Evolutionary conservation across 1,284 basidiomycete species (phyloP).

Genomic region (Singerocomus inundabilis): DNA sequence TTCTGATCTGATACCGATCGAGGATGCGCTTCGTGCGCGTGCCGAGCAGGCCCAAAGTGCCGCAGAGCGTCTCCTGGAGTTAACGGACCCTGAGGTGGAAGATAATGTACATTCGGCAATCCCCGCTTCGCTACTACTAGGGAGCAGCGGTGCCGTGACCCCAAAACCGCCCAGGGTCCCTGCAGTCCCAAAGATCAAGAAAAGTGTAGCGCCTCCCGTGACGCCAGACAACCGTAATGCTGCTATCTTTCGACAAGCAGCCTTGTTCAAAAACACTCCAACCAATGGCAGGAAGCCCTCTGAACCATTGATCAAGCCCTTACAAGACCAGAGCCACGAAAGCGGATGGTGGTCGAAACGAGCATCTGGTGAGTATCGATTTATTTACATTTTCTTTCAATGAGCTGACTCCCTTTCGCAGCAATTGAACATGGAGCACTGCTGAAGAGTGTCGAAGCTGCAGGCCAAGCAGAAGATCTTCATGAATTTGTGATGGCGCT

Average conservation of each 20-base stretch:
- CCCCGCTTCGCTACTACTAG: slow-evolving; percentile 54
- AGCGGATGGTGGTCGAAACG: slow-evolving; percentile 79
- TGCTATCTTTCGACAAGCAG: slow-evolving; percentile 66
- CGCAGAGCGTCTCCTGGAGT: slow-evolving; percentile 75
- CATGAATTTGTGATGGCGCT: slow-evolving; percentile 51
- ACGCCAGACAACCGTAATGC: slow-evolving; percentile 64
- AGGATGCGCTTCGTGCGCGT: slow-evolving; percentile 79
- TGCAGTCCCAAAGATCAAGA: slow-evolving; percentile 27
- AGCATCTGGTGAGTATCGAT: slow-evolving; percentile 47
- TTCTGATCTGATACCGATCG: slow-evolving; percentile 49
- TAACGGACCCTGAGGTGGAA: slow-evolving; percentile 74
- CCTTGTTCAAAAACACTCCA: slow-evolving; percentile 77
- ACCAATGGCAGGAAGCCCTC: slow-evolving; percentile 46
- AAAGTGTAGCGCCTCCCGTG: slow-evolving; percentile 39
- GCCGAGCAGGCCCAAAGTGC: slow-evolving; percentile 89
- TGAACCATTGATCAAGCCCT: slow-evolving; percentile 60
- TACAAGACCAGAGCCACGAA: slow-evolving; percentile 59
- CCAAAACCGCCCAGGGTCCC: slow-evolving; percentile 36
- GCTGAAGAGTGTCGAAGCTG: slow-evolving; percentile 37
- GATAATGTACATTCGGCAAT: slow-evolving; percentile 49
- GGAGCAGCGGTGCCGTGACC: slow-evolving; percentile 39
- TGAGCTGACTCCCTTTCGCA: slow-evolving; percentile 30
- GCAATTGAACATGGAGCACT: slow-evolving; percentile 51
- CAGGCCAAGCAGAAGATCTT: slow-evolving; percentile 48
- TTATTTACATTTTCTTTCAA: neutral